Base-by-base conservation (phyloP, 169 alveolate genomes). In the Babesia ovis region DNA sequence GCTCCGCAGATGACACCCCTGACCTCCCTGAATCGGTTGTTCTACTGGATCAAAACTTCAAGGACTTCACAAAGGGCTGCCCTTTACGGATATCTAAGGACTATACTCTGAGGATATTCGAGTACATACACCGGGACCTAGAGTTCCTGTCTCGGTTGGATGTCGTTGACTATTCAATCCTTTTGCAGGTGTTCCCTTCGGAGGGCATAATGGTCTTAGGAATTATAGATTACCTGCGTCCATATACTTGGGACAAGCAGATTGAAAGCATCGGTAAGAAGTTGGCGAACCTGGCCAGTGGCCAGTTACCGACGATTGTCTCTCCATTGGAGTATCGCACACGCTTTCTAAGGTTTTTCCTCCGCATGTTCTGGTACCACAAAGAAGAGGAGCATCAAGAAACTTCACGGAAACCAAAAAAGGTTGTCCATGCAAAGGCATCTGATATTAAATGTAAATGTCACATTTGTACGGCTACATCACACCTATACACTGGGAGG, bases 181-280 rank as follows among this genome's bases (percentile, higher is more conserved):
- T 81, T 9, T 56, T 81, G 59, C 74, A 66, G n/a, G 25, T 81
- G 34, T 70, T 20, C 46, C 89, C 89, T 8, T 25, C 56, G 45
- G 71, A 31, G 1, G 75, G 84, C 4, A 45, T 64, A 1, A 25
- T 81, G 29, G 59, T 69, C 27, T 45, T 81, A 48, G 85, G 89
- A 14, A 53, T 81, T 14, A 81, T 81, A 9, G 89, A 81, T 35
- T 81, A 56, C 57, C 74, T 81, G 25, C 58, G 87, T 37, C 89
- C 89, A 0, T 81, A 81, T 58, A 81, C 89, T 12, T 81, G 89
- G 89, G 89, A 81, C 72, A 81, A 81, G 54, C 89, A 81, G 74
- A 72, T 81, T 20, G 89, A 81, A 34, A 71, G 83, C 23, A 73
- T 81, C 23, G 89, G 89, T 5, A 81, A 81, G 80, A 73, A 73